Conservation (phyloP, 176 grass and related monocot species). For the Oryza brachyantha region DNA sequence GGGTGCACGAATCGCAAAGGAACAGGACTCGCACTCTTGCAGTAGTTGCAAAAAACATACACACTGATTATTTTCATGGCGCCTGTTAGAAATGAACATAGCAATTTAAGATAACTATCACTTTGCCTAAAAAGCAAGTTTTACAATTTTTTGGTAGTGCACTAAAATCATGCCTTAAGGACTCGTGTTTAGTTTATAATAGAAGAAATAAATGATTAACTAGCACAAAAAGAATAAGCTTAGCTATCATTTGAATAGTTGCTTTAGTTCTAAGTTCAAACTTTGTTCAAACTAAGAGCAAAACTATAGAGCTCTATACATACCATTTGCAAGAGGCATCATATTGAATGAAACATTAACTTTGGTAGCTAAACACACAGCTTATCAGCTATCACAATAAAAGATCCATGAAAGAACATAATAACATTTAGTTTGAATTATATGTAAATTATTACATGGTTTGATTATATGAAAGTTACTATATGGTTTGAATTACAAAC, state of each 20-base stretch:
- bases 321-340: background rate
- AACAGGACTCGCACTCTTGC: background rate
- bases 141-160: background rate
- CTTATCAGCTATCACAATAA: background rate
- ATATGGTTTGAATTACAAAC: background rate
- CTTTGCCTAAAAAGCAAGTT: background rate
- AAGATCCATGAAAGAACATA: background rate
- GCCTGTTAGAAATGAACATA: background rate
- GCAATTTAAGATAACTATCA: background rate
- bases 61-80: background rate
- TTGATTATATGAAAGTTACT: background rate
- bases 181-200: background rate
- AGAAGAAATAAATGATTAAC: background rate
- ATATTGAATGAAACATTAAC: background rate
- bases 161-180: background rate
- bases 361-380: background rate
- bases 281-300: background rate
- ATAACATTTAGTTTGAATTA: background rate
- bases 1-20: background rate
- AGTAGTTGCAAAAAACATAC: background rate
- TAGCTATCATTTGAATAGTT: background rate
- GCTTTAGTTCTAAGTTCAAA: background rate
- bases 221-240: background rate
- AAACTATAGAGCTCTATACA: background rate
- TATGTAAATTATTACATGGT: background rate